Evolutionary conservation across 2,329 filamentous ascomycete genomes (phyloP), one percentile per base, ranked within the genome.

Genomic region (Curvularia verruculosa): DNA sequence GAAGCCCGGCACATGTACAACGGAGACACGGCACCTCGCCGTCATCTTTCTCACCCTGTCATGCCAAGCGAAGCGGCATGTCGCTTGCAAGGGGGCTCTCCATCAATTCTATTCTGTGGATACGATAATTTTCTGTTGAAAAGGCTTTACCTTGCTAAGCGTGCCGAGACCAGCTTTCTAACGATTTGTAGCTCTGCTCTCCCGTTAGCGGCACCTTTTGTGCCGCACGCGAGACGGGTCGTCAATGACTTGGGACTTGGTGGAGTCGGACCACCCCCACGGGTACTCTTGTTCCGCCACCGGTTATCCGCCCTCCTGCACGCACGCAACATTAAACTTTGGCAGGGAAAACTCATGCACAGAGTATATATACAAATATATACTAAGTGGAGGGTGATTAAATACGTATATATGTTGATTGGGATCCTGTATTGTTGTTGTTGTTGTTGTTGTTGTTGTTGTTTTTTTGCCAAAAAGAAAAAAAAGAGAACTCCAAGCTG

Each of bases 91-190:
- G 31, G 31, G 31, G 15, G 8, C 7, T n/a, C n/a, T n/a, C n/a
- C 2, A 15, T 8, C 34, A 36, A 36, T 18, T 18, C 34, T 36
- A 36, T 36, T 36, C 34, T 36, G 34, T 36, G 34, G 34, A 36
- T 36, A 36, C 34, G 4, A 36, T 36, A 36, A n/a, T n/a, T 29
- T 36, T 34, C 9, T 36, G 34, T 36, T 36, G 34, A 36, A 36
- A n/a, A 36, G 18, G 34, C 34, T n/a, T 36, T 36, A 18, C 34
- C 34, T 43, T 52, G 49, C 54, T 29, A 52, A 52, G 41, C 23
- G n/a, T 37, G 41, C 41, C 41, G 36, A 41, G 21, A 26, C 44
- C 37, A 44, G 26, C 13, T 15, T 26, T 6, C 54, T 48, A 53
- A 56, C 49, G 44, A 28, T 23, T 40, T 52, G 24, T 9, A 47